A percentile compares a stretch with the other conserved stretches of the same genome.
Conservation (phyloP, 176 grass and related monocot species). For the Paspalum vaginatum region DNA sequence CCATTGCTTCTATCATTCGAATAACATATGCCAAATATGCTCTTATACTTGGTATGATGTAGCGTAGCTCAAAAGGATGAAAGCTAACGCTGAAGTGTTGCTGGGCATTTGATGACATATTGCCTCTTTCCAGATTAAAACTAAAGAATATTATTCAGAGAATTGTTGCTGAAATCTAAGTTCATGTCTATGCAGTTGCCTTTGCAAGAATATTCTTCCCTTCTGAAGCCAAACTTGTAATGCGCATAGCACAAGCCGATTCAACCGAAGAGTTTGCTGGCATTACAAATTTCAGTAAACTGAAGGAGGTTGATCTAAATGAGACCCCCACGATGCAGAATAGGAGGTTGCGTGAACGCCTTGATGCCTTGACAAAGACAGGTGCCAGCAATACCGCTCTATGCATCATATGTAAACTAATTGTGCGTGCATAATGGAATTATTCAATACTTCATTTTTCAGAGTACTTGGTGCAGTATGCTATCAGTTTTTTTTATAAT, state of each 20-base stretch:
- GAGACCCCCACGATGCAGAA: constrained; percentile 80
- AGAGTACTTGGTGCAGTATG: not conserved
- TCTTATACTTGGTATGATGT: not conserved
- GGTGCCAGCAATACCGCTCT: constrained; percentile 35
- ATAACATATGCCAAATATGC: too few species aligned
- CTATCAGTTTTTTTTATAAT: not conserved
- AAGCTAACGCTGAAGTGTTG: constrained; percentile 21
- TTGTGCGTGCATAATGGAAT: not conserved
- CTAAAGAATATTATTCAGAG: constrained; percentile 9
- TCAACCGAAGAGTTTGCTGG: constrained; percentile 77
- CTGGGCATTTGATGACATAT: not conserved
- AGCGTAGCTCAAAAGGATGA: not conserved
- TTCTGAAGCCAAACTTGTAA: constrained; percentile 84
- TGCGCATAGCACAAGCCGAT: constrained; percentile 93
- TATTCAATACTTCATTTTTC: constrained; percentile 4
- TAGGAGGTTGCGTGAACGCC: constrained; percentile 70
- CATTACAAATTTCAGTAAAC: constrained; percentile 56
- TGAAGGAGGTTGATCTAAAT: constrained; percentile 83
- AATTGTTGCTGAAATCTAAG: constrained; percentile 3
- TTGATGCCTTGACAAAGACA: constrained; percentile 84
- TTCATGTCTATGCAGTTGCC: constrained; percentile 64
- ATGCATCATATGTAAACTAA: not conserved
- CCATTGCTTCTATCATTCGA: not conserved
- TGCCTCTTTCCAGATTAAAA: constrained; percentile 15
- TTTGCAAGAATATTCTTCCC: constrained; percentile 98